phyloP scores from a whole-genome alignment of 2,329 filamentous ascomycete genomes.

The Diatrype stigma region DNA sequence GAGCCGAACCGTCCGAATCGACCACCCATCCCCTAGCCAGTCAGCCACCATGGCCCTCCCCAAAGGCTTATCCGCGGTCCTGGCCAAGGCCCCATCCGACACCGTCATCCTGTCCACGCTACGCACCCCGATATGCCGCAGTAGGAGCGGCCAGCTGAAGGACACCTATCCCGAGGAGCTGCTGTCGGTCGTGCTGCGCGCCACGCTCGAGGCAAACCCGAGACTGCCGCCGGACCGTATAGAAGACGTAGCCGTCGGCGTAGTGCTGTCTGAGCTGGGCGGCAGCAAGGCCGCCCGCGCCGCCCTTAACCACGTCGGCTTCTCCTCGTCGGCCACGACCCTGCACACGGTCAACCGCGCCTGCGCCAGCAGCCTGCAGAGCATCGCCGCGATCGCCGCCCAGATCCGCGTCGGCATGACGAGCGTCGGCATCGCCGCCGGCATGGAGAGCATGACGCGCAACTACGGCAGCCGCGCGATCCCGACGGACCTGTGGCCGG shows the following conservation, averaged over 20 bases:
- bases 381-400: slow-evolving; percentile 69
- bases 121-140: slow-evolving; percentile 79
- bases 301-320: slow-evolving; percentile 82
- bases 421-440: slow-evolving; percentile 72
- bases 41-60: slow-evolving; percentile 43
- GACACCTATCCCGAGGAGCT: slow-evolving; percentile 90
- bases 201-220: slow-evolving; percentile 68
- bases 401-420: slow-evolving; percentile 72
- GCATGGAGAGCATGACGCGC: slow-evolving; percentile 94
- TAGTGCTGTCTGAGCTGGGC: slow-evolving; percentile 85
- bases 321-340: slow-evolving; percentile 62
- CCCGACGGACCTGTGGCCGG: slow-evolving; percentile 75
- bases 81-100: slow-evolving; percentile 75
- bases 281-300: slow-evolving; percentile 88
- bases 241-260: slow-evolving; percentile 81
- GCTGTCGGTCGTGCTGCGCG: slow-evolving; percentile 61
- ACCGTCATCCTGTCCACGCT: slow-evolving; percentile 87
- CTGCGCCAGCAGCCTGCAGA: slow-evolving; percentile 73
- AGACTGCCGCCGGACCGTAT: slow-evolving; percentile 65
- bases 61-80: slow-evolving; percentile 69
- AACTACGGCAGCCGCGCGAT: slow-evolving; percentile 88
- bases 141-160: slow-evolving; percentile 78
- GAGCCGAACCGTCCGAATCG: too few species aligned
- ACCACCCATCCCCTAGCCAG: not conserved
- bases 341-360: slow-evolving; percentile 89